Evolutionary conservation across 2,329 filamentous ascomycete genomes (phyloP), one percentile per base, ranked within the genome.

Genomic region (Aureobasidium sp.): DNA sequence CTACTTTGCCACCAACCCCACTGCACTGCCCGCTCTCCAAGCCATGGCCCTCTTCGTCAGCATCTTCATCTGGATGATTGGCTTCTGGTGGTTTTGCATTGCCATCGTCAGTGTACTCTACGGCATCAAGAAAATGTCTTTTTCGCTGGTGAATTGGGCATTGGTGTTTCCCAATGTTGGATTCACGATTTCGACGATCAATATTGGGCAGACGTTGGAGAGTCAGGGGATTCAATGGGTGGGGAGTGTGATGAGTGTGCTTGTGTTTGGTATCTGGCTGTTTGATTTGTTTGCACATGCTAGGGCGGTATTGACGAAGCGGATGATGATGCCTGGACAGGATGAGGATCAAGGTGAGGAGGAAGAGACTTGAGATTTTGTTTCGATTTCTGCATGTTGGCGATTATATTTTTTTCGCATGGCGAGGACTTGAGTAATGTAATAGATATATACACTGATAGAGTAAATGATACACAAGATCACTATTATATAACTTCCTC

Each of bases 121-220:
- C 3, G 67, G 66, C 1, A 45, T 63, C 4, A 65, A 57, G 15
- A 54, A 64, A 15, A 70, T 70, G 69, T 61, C 54, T 0, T 70
- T 82, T 78, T 71, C 75, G 74, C 37, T 73, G 77, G 49, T 75
- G 67, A 59, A 40, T 17, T 86, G 81, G 78, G 82, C 82, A 2
- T 83, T 86, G 69, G 81, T 88, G 31, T 88, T 87, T 67, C 85
- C 85, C 5, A 87, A 88, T 64, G 82, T 82, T 1, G 85, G 85
- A 0, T 82, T 87, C 63, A 83, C 82, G 0, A 76, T 87, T 49
- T 80, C 82, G 0, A 81, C 80, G 8, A 83, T 87, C 45, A 74
- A 80, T 11, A 76, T 86, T 47, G 85, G 82, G 1, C 75, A 66
- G 42, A 61, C 65, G 33, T 71, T 87, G 6, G 70, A 76, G 1